phyloP scores from a whole-genome alignment of 768 basidiomycete species.

The Strobilomyces dryophilus region DNA sequence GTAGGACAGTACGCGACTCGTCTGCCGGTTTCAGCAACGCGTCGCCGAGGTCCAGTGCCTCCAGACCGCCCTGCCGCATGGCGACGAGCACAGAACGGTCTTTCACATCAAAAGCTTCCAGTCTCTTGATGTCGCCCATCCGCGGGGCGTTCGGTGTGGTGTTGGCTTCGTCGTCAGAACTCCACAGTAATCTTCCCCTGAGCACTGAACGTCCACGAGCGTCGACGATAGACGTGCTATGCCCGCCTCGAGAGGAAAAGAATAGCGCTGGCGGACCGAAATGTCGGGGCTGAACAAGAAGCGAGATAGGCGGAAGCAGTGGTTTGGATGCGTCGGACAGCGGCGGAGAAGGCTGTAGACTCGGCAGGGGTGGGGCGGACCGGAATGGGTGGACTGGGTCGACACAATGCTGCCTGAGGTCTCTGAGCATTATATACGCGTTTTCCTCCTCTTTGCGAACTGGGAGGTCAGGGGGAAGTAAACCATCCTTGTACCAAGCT shows the following conservation, averaged over 20 bases:
- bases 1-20: constrained; percentile 67
- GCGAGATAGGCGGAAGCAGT: constrained; percentile 67
- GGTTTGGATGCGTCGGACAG: constrained; percentile 45
- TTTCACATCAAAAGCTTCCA: constrained; percentile 78
- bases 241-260: constrained; percentile 85
- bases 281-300: constrained; percentile 72
- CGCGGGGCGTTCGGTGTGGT: constrained; percentile 35
- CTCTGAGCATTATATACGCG: constrained; percentile 64
- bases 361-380: constrained; percentile 40
- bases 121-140: constrained; percentile 78
- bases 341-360: constrained; percentile 23
- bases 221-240: constrained; percentile 85
- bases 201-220: constrained; percentile 81
- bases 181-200: constrained; percentile 79
- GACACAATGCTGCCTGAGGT: constrained; percentile 71
- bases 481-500: constrained; percentile 81
- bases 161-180: constrained; percentile 52
- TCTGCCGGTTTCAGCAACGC: constrained; percentile 78
- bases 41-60: constrained; percentile 76
- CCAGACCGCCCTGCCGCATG: constrained; percentile 82
- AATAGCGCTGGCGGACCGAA: constrained; percentile 87
- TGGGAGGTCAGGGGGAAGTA: constrained; percentile 79
- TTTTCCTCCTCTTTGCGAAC: constrained; percentile 72
- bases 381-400: constrained; percentile 81
- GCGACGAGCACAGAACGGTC: constrained; percentile 78